A percentile compares a stretch with the other conserved stretches of the same genome.
These are phyloP conservation scores for Solanum chilense DNA, from an alignment of 257 asterid genomes.

Conservation along the genomic window DNA sequence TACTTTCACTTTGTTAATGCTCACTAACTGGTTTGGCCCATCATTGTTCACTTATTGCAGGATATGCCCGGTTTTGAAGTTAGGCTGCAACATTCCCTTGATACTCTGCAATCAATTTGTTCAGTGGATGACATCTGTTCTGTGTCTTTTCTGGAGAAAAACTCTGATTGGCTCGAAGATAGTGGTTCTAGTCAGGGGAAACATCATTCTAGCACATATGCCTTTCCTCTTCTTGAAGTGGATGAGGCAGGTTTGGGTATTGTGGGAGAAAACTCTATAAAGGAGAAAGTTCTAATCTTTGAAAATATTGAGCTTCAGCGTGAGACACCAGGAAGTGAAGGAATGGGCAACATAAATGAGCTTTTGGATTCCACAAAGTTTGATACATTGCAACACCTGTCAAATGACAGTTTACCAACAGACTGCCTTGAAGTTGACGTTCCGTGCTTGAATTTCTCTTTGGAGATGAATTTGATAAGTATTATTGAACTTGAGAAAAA, in stretches of 20 bases:
- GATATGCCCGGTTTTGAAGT: constrained; percentile 35
- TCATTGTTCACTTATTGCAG: constrained; percentile 32
- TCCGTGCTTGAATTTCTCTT: constrained; percentile 10
- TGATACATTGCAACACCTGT: constrained; percentile 42
- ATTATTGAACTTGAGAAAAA: constrained; percentile 29
- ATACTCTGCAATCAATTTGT: constrained; percentile 45
- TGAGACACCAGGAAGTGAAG: constrained; percentile 30
- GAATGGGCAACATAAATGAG: constrained; percentile 25
- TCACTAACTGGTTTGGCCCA: not conserved
- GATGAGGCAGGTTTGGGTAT: constrained; percentile 39
- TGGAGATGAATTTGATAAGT: constrained; percentile 29
- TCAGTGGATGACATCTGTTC: constrained; percentile 41
- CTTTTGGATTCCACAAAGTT: constrained; percentile 38
- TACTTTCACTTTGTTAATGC: not conserved
- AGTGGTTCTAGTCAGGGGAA: constrained; percentile 32
- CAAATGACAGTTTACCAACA: constrained; percentile 20
- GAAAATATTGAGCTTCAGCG: constrained; percentile 35
- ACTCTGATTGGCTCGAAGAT: constrained; percentile 39
- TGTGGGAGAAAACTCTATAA: constrained; percentile 12
- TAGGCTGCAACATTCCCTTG: constrained; percentile 27
- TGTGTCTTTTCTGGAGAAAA: constrained; percentile 29
- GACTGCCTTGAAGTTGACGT: constrained; percentile 22
- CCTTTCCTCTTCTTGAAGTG: constrained; percentile 64
- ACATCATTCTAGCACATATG: constrained; percentile 4
- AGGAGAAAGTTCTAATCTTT: constrained; percentile 34